Conservation (phyloP, 176 grass and related monocot species). For the Ensete glaucum region DNA sequence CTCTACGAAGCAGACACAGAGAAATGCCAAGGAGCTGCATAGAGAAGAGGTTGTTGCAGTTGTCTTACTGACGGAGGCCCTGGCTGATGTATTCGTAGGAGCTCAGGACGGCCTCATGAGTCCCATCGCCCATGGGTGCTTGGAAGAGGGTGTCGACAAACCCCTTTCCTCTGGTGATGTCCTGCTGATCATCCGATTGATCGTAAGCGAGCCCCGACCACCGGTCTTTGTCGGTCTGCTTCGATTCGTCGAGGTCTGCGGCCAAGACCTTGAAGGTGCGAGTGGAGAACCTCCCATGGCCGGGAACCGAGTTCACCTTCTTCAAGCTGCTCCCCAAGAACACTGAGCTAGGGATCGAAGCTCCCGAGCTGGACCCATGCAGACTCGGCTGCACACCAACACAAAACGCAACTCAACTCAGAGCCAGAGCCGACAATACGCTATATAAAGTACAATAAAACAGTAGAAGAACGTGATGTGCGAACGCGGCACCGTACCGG, state of each 20-base stretch:
- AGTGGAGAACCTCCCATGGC: neutral
- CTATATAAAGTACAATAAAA: neutral
- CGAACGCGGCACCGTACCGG: neutral
- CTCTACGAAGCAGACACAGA: no score
- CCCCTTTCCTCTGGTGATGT: constrained; percentile 24
- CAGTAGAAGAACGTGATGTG: no score
- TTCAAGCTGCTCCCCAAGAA: constrained; percentile 11
- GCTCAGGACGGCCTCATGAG: constrained; percentile 11
- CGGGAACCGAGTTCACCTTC: neutral
- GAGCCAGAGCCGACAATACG: neutral
- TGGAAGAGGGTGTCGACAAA: constrained; percentile 18
- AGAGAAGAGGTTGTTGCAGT: no score
- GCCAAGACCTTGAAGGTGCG: constrained; percentile 17
- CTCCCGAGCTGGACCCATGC: neutral
- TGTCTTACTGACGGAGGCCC: constrained; percentile 15
- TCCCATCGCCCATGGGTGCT: constrained; percentile 13
- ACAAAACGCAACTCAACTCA: neutral
- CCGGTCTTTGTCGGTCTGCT: constrained; percentile 20
- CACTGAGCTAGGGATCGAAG: neutral
- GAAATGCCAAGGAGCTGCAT: no score
- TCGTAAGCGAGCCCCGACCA: constrained; percentile 12
- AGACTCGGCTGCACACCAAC: neutral
- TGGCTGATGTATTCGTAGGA: constrained; percentile 24
- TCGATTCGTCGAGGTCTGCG: constrained; percentile 12
- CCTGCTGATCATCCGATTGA: constrained; percentile 17